Evolutionary conservation across 352 stramenopile genomes (phyloP).

Genomic region (Heterotrichella gracilis): DNA sequence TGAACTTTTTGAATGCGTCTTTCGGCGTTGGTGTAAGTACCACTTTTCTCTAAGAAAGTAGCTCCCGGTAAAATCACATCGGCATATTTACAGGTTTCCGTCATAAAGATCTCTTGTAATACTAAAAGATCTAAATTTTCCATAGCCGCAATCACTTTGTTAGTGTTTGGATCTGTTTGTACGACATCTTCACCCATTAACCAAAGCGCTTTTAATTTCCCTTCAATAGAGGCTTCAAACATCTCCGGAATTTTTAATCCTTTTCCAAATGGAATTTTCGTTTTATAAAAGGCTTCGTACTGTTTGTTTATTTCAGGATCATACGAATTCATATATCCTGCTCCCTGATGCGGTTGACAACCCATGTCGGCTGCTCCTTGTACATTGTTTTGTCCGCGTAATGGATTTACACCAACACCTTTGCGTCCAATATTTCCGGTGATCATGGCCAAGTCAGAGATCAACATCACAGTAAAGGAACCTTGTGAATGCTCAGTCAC

Average conservation of each 20-base stretch:
- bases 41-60: background rate
- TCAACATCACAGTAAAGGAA: background rate
- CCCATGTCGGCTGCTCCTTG: background rate
- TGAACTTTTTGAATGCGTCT: no score
- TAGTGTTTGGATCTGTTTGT: background rate
- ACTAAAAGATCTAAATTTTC: background rate
- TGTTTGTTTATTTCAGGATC: no score
- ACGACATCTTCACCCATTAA: background rate
- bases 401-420: background rate
- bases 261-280: background rate
- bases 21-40: background rate
- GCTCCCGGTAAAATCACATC: background rate
- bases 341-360: no score
- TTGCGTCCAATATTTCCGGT: background rate
- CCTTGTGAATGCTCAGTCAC: background rate
- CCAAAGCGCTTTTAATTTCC: background rate
- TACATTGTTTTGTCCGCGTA: background rate
- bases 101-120: background rate
- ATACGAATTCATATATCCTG: background rate
- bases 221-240: background rate
- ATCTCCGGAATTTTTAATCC: background rate
- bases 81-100: background rate
- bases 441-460: background rate
- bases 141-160: background rate
- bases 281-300: no score